A percentile compares a stretch with the other conserved stretches of the same genome.
phyloP scores from a whole-genome alignment of 2,329 filamentous ascomycete species.

The Chaetoscypha palmicola region DNA sequence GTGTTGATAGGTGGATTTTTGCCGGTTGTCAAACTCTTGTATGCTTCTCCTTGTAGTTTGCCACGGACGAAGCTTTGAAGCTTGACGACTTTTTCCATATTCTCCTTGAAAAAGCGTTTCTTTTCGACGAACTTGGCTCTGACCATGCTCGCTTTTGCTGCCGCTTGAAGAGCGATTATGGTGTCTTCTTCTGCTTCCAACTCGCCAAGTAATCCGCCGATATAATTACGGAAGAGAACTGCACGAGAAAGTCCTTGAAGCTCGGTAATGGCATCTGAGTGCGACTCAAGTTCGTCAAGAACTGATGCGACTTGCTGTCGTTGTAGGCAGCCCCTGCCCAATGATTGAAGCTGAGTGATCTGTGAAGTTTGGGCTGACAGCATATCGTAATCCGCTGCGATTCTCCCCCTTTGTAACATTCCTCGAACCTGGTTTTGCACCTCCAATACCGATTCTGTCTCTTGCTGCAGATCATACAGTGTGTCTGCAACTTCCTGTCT shows the following conservation, averaged over 20 bases:
- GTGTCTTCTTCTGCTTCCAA: conserved; percentile 78
- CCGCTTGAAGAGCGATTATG: conserved; percentile 67
- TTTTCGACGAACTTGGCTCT: conserved; percentile 75
- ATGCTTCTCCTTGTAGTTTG: conserved; percentile 93
- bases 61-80: conserved; percentile 94
- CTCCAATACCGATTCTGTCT: conserved; percentile 40
- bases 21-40: conserved; percentile 91
- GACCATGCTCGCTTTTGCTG: conserved; percentile 66
- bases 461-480: conserved; percentile 41
- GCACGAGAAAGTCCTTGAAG: conserved; percentile 74
- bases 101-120: conserved; percentile 81
- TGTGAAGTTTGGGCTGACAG: conserved; percentile 51
- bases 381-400: conserved; percentile 43
- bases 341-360: conserved; percentile 59
- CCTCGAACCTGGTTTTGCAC: conserved; percentile 56
- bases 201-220: conserved; percentile 68
- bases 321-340: conserved; percentile 57
- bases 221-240: conserved; percentile 66
- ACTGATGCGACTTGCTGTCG: conserved; percentile 55
- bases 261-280: conserved; percentile 57
- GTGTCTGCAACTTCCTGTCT: conserved; percentile 42
- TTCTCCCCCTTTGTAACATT: conserved; percentile 48
- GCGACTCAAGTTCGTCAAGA: conserved; percentile 62
- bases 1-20: conserved; percentile 96
- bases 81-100: conserved; percentile 99